A percentile compares a stretch with the other conserved stretches of the same genome.
phyloP scores from a whole-genome alignment of 2,329 filamentous ascomycete species.

The Aspergillus texensis region DNA sequence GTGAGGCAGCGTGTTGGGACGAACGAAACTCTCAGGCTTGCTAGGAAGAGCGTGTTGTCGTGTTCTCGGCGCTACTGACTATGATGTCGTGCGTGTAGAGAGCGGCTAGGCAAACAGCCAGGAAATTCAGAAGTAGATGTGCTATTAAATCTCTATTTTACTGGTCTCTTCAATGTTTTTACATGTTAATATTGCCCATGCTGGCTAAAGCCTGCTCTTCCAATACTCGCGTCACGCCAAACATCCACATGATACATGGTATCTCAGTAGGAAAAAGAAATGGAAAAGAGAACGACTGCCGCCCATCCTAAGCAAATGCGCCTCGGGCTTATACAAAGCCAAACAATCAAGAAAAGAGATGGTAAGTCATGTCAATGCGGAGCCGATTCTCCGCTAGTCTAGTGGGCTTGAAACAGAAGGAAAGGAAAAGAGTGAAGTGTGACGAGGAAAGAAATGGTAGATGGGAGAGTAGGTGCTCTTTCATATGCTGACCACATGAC shows the following conservation, averaged over 20 bases:
- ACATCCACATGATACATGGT: conserved; percentile 6
- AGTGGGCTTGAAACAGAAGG: conserved; percentile 10
- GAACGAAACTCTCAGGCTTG: background rate
- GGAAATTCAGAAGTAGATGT: background rate
- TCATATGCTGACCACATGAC: background rate
- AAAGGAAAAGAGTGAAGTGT: conserved; percentile 7
- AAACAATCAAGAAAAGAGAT: background rate
- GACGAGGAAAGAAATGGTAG: background rate
- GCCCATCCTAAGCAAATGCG: background rate
- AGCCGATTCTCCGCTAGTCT: background rate
- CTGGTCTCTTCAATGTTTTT: background rate
- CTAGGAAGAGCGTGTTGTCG: background rate
- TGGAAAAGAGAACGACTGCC: background rate
- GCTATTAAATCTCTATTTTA: conserved; percentile 5
- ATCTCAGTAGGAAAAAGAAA: conserved; percentile 1
- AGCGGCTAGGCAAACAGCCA: background rate
- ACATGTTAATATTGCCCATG: conserved; percentile 1
- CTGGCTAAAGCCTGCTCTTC: background rate
- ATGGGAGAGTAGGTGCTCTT: background rate
- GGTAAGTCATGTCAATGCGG: background rate
- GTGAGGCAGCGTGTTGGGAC: background rate
- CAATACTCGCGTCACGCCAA: conserved; percentile 4
- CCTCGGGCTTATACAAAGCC: background rate
- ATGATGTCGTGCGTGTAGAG: background rate
- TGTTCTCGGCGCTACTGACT: background rate